Base-by-base conservation (phyloP, 2,329 filamentous ascomycete genomes). In the Corinectria fuckeliana region DNA sequence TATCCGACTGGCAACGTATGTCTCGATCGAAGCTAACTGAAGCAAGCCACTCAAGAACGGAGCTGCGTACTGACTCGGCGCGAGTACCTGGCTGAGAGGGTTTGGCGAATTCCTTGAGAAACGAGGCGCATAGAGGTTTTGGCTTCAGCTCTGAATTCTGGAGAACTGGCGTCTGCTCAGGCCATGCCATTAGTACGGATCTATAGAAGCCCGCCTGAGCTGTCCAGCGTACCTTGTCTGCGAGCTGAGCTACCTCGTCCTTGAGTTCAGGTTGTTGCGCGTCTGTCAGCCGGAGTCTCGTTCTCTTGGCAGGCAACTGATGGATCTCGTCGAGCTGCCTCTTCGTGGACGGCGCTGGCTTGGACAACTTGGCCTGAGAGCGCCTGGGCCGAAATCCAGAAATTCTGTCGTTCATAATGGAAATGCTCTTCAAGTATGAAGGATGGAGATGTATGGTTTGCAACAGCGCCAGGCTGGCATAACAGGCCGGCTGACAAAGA, bases 1-100 rank as follows among this genome's bases (percentile, higher is more conserved):
- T 52, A 11, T 52, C 50, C 6, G 50, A 52, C 38, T 25, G 50
- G 50, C 34, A 52, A 9, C n/a, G 18, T 41, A 1, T 32, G 14
- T 52, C 8, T 26, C 7, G 44, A 44, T 54, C 36, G 25, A 26
- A 45, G 5, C 26, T 50, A 26, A 45, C 6, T 1, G 56, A 23
- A 20, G 42, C 36, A 20, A 54, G 44, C 50, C 50, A 54, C 36
- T 50, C 42, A 21, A 30, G 11, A 49, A 53, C 32, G 34, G 48
- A 26, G 28, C 23, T 42, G 34, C 42, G 18, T 13, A 13, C 7
- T 3, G 7, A 32, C 13, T 32, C 10, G 10, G 28, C 2, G 20
- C 30, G 28, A 42, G 42, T 16, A 23, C n/a, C 28, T n/a, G 34
- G 36, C 20, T 51, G 49, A 34, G 45, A 6, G 20, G 47, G 28